Conservation (phyloP, 2,329 filamentous ascomycete species). For the Diaporthe eres region DNA sequence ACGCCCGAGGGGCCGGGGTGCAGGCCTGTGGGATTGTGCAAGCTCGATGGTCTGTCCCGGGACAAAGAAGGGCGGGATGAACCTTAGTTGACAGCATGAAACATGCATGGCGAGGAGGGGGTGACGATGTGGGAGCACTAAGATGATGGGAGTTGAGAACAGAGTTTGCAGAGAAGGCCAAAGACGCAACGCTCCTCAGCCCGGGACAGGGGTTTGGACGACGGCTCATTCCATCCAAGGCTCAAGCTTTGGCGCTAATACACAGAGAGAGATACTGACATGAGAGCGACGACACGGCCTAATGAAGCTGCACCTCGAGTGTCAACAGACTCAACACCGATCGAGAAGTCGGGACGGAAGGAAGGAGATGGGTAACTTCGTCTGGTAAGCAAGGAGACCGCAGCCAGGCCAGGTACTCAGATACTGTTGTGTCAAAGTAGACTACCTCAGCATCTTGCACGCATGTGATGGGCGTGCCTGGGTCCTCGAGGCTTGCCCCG, state of each 20-base stretch:
- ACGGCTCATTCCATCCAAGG: background rate
- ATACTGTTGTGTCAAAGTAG: background rate
- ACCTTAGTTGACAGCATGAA: slow-evolving; percentile 32
- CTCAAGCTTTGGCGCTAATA: slow-evolving; percentile 5
- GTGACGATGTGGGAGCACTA: slow-evolving; percentile 1
- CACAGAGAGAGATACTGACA: background rate
- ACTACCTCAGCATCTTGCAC: background rate
- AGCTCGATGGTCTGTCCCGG: slow-evolving; percentile 26
- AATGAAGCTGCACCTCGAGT: background rate
- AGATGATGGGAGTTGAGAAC: background rate
- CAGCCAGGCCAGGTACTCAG: background rate
- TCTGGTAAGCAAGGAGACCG: too few species aligned
- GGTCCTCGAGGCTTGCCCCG: slow-evolving; percentile 1
- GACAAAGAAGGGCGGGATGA: slow-evolving; percentile 24
- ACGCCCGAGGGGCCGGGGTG: slow-evolving; percentile 6
- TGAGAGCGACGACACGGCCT: background rate
- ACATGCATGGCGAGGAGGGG: slow-evolving; percentile 14
- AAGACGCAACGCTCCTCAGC: slow-evolving; percentile 1
- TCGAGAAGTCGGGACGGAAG: background rate
- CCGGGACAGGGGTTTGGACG: slow-evolving; percentile 17
- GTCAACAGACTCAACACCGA: background rate
- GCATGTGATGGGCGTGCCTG: slow-evolving; percentile 16
- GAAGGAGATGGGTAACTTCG: background rate
- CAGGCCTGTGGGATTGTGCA: background rate
- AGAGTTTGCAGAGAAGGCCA: slow-evolving; percentile 19